Base-by-base conservation (phyloP, 495 filamentous ascomycete genomes). In the Echria macrotheca region DNA sequence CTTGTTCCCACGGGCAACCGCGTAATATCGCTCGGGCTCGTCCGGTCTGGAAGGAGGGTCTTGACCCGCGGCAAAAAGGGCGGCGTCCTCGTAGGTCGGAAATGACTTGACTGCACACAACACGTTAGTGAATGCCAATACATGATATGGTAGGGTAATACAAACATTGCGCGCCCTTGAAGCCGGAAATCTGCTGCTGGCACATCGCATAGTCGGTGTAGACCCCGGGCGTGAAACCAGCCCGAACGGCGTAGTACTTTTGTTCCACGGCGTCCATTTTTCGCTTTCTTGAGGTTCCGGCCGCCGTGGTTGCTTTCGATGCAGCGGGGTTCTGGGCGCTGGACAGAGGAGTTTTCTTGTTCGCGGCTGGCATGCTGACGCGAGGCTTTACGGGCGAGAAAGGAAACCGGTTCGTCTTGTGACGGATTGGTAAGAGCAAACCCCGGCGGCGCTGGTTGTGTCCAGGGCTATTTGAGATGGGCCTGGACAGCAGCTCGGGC, bases 231-330 rank as follows among this genome's bases (percentile, higher is more conserved):
- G 71, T 78, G 49, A 78, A 75, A 6, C 93, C 93, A 17, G 71
- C 74, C 31, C 83, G 82, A 19, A 98, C 93, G 10, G 86, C 89
- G 65, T 97, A 98, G 68, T 83, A 96, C 68, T 93, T 95, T 47
- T 75, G 70, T 23, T 61, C 54, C 18, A 32, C 47, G 22, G 59
- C 36, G 23, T 67, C 61, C 40, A 56, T 47, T 59, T 72, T 75
- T 48, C 70, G 64, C 59, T 72, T 74, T 46, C 54, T 71, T 44
- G 63, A 60, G 1, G 50, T 21, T 7, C 5, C 1, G 17, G 12
- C 24, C 6, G 18, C 12, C 8, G 38, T 9, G 2, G 38, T 41
- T 5, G 17, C 38, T 41, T 22, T 3, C 10, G 36, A 5, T 5
- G 19, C 8, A 37, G 35, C 35, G 5, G 35, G 21, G 38, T 7